A percentile compares a stretch with the other conserved stretches of the same genome.
phyloP scores from a whole-genome alignment of 2,329 filamentous ascomycete species.

The Tolypocladium guangdongense region DNA sequence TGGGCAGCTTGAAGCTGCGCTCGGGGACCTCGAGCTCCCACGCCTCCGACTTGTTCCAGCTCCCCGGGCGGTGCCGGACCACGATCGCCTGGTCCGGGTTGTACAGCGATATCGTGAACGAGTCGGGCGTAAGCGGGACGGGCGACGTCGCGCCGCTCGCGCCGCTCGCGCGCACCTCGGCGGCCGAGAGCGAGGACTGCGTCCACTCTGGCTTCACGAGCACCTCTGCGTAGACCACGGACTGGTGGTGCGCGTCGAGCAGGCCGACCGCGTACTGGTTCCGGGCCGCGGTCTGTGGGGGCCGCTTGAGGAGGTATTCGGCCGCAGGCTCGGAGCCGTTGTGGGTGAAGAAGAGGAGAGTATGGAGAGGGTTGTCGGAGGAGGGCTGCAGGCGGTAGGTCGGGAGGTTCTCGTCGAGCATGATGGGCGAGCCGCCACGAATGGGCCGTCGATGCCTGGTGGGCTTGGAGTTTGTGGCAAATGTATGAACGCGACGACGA shows the following conservation, averaged over 20 bases:
- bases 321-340: conserved; percentile 72
- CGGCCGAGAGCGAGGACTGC: conserved; percentile 68
- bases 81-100: conserved; percentile 78
- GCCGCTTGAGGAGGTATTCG: conserved; percentile 71
- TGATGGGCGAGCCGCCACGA: conserved; percentile 22
- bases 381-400: conserved; percentile 48
- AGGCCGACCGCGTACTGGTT: conserved; percentile 83
- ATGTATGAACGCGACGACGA: not conserved
- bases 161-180: conserved; percentile 65
- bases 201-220: conserved; percentile 77
- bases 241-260: conserved; percentile 69
- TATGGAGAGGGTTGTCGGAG: conserved; percentile 43
- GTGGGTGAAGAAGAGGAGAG: conserved; percentile 49
- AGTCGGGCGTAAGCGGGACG: conserved; percentile 61
- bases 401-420: conserved; percentile 93
- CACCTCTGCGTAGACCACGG: conserved; percentile 80
- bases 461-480: not conserved
- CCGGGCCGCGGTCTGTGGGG: conserved; percentile 54
- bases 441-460: not conserved
- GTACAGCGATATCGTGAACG: conserved; percentile 82
- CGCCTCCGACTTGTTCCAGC: conserved; percentile 67
- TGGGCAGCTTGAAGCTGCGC: conserved; percentile 72
- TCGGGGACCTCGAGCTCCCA: conserved; percentile 94
- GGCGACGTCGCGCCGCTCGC: conserved; percentile 51
- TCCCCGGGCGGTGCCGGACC: conserved; percentile 60